These are phyloP conservation scores for Diospyros lotus DNA, from an alignment of 148 eudicot species.

Conservation along the genomic window DNA sequence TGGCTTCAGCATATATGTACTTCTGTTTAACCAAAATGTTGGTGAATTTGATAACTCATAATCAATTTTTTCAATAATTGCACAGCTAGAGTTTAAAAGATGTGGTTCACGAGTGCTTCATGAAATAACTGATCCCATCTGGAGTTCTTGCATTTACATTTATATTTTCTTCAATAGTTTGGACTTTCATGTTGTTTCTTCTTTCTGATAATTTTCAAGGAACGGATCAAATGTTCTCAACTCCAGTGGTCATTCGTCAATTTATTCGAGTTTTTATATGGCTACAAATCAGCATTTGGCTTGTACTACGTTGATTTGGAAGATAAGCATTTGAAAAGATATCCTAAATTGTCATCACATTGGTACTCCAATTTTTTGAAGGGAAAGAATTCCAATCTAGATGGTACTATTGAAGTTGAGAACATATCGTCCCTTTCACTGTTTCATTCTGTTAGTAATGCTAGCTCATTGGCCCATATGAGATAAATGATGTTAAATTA, in stretches of 20 bases:
- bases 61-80: too few relatives aligned
- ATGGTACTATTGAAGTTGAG: conserved; percentile 12
- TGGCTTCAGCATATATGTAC: too few relatives aligned
- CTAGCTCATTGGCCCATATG: too few relatives aligned
- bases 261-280: conserved; percentile 39
- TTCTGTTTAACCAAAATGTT: too few relatives aligned
- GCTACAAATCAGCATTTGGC: conserved; percentile 34
- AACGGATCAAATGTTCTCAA: conserved; percentile 64
- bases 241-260: conserved; percentile 67
- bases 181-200: too few relatives aligned
- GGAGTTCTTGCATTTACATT: too few relatives aligned
- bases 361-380: conserved; percentile 67
- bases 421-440: not conserved
- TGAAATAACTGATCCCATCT: too few relatives aligned
- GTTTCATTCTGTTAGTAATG: too few relatives aligned
- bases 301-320: conserved; percentile 52
- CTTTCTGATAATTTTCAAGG: conserved; percentile 30
- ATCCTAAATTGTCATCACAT: conserved; percentile 49
- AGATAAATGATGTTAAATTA: too few relatives aligned
- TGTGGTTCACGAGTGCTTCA: too few relatives aligned
- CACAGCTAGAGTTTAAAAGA: too few relatives aligned
- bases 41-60: too few relatives aligned
- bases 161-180: not conserved
- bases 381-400: conserved; percentile 15
- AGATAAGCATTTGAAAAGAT: conserved; percentile 42